Conservation (phyloP, 345 rosid genomes). For the Syzygium jambos region DNA sequence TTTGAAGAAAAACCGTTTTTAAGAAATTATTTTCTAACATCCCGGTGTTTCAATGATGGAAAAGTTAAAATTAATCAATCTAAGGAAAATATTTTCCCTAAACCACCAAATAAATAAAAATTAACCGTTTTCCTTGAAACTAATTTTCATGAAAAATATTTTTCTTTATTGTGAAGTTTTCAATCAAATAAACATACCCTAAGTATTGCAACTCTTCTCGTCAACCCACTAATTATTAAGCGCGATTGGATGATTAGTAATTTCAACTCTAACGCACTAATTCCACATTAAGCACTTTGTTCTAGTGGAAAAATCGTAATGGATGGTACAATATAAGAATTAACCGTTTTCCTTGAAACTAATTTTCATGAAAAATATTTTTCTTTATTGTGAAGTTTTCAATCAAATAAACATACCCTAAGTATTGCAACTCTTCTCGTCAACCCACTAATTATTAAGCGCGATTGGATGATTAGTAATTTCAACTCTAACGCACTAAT, state of each 20-base stretch:
- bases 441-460: neutral
- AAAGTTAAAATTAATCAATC: neutral
- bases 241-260: neutral
- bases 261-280: neutral
- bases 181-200: neutral
- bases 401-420: neutral
- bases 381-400: neutral
- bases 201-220: neutral
- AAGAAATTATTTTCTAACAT: neutral
- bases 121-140: neutral
- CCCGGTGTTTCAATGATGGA: neutral
- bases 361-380: no score
- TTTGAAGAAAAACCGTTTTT: neutral
- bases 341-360: neutral
- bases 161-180: neutral
- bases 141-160: no score
- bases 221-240: neutral
- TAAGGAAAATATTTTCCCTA: neutral
- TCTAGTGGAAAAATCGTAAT: neutral
- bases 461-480: neutral
- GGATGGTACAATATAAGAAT: neutral
- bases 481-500: neutral
- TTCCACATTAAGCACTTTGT: neutral
- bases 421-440: neutral
- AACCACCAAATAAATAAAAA: neutral